These are phyloP conservation scores for Mycena capillaripes DNA, from an alignment of 768 basidiomycete genomes.

Conservation along the genomic window DNA sequence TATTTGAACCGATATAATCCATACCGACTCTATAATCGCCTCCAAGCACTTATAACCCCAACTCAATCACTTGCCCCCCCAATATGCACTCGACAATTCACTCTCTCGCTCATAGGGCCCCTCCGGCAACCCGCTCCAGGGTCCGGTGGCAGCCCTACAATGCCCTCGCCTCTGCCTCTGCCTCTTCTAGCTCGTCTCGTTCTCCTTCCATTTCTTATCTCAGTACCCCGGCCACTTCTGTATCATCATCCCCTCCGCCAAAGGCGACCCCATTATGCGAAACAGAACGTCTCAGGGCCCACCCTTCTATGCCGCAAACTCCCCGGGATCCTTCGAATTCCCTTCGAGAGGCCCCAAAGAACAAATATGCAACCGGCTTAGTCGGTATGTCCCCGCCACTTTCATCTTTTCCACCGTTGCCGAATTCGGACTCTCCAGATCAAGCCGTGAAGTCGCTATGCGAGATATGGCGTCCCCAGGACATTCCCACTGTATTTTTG, in stretches of 20 bases:
- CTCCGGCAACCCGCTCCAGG: conserved; percentile 74
- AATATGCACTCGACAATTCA: conserved; percentile 43
- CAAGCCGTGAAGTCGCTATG: conserved; percentile 83
- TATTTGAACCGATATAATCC: conserved; percentile 54
- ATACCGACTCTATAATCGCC: conserved; percentile 43
- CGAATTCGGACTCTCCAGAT: conserved; percentile 58
- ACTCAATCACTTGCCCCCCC: conserved; percentile 41
- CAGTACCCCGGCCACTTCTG: conserved; percentile 71
- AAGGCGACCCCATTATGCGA: conserved; percentile 49
- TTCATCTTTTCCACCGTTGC: conserved; percentile 27
- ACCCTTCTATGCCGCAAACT: conserved; percentile 43
- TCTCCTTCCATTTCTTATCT: conserved; percentile 62
- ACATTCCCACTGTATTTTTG: conserved; percentile 74
- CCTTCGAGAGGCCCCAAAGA: conserved; percentile 59
- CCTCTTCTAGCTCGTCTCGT: conserved; percentile 52
- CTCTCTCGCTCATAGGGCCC: conserved; percentile 78
- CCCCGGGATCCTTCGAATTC: conserved; percentile 47
- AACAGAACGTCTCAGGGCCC: conserved; percentile 43
- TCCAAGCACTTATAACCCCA: conserved; percentile 41
- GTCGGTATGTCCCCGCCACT: conserved; percentile 69
- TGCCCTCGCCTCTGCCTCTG: conserved; percentile 57
- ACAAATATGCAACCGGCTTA: conserved; percentile 76
- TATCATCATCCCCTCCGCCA: conserved; percentile 61
- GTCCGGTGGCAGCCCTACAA: conserved; percentile 88
- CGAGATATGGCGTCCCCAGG: conserved; percentile 86